Evolutionary conservation across 2,329 filamentous ascomycete genomes (phyloP).

Genomic region (Fusarium piperis): DNA sequence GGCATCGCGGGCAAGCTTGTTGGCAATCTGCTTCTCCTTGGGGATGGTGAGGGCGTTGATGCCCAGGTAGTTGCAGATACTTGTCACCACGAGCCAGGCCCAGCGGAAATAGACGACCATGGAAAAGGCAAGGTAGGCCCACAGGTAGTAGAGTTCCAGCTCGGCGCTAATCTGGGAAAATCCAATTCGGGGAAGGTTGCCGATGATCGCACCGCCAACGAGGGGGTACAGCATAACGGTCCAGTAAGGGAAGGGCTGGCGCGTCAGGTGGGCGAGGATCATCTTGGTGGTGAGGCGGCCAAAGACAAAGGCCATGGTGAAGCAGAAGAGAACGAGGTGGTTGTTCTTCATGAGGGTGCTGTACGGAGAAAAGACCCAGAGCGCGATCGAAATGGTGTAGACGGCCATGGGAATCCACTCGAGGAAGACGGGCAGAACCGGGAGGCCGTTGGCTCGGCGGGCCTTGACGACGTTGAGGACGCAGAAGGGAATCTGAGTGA

Average conservation of each 20-base stretch:
- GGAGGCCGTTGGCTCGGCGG: slow-evolving; percentile 75
- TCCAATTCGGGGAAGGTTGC: slow-evolving; percentile 83
- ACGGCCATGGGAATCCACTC: slow-evolving; percentile 94
- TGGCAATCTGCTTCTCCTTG: slow-evolving; percentile 66
- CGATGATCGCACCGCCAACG: slow-evolving; percentile 82
- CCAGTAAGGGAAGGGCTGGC: slow-evolving; percentile 96
- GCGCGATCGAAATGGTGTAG: slow-evolving; percentile 77
- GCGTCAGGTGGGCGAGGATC: slow-evolving; percentile 93
- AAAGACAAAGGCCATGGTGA: slow-evolving; percentile 97
- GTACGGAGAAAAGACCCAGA: slow-evolving; percentile 91
- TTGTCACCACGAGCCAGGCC: slow-evolving; percentile 89
- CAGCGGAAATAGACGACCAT: slow-evolving; percentile 89
- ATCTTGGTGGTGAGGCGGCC: slow-evolving; percentile 99
- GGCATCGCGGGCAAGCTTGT: slow-evolving; percentile 55
- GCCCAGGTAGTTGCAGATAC: slow-evolving; percentile 90
- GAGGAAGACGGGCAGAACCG: slow-evolving; percentile 83
- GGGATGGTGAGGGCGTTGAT: slow-evolving; percentile 96
- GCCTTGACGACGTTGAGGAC: slow-evolving; percentile 85
- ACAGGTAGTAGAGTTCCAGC: slow-evolving; percentile 82
- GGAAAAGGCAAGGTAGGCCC: slow-evolving; percentile 85
- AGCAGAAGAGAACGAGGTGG: slow-evolving; percentile 89
- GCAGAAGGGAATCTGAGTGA: slow-evolving; percentile 87
- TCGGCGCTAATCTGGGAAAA: slow-evolving; percentile 71
- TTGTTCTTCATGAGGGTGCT: slow-evolving; percentile 84
- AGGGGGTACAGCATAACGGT: slow-evolving; percentile 90